Conservation (phyloP, 2,329 filamentous ascomycete genomes). For the Sphaerulina musiva region DNA sequence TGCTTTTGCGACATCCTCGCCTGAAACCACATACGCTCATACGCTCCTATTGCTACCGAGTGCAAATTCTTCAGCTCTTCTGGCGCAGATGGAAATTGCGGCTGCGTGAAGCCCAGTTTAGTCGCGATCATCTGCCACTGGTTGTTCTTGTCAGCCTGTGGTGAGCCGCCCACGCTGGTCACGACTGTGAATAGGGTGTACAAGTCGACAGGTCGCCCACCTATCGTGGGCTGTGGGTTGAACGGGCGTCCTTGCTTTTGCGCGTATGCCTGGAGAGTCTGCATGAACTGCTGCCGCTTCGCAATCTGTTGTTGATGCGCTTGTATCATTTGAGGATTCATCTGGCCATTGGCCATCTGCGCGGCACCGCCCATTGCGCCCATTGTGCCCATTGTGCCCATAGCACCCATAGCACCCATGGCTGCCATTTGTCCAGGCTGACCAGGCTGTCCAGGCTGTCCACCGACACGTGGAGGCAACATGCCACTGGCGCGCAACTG, state of each 20-base stretch:
- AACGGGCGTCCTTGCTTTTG: slow-evolving; percentile 63
- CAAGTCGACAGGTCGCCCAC: slow-evolving; percentile 66
- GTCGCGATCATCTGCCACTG: slow-evolving; percentile 67
- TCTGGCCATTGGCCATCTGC: slow-evolving; percentile 24
- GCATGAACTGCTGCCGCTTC: slow-evolving; percentile 46
- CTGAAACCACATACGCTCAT: slow-evolving; percentile 62
- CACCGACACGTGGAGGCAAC: slow-evolving; percentile 25
- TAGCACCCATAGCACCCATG: slow-evolving; percentile 18
- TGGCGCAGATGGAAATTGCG: slow-evolving; percentile 54
- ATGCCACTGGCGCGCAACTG: slow-evolving; percentile 46
- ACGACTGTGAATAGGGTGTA: slow-evolving; percentile 73
- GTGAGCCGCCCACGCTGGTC: slow-evolving; percentile 69
- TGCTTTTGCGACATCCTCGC: slow-evolving; percentile 44
- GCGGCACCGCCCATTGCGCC: slow-evolving; percentile 16
- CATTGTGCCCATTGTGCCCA: slow-evolving; percentile 20
- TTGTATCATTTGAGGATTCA: slow-evolving; percentile 15
- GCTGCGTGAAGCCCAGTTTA: slow-evolving; percentile 38
- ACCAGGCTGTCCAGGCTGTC: slow-evolving; percentile 18
- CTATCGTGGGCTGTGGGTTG: slow-evolving; percentile 66
- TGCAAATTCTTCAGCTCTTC: slow-evolving; percentile 66
- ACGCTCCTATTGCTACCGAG: slow-evolving; percentile 66
- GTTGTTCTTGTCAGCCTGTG: slow-evolving; percentile 61
- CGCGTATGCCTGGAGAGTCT: slow-evolving; percentile 73
- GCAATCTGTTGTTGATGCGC: slow-evolving; percentile 21
- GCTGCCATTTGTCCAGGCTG: slow-evolving; percentile 20